A percentile compares a stretch with the other conserved stretches of the same genome.
Conservation (phyloP, 106 monocot species). For the Platanthera zijinensis region DNA sequence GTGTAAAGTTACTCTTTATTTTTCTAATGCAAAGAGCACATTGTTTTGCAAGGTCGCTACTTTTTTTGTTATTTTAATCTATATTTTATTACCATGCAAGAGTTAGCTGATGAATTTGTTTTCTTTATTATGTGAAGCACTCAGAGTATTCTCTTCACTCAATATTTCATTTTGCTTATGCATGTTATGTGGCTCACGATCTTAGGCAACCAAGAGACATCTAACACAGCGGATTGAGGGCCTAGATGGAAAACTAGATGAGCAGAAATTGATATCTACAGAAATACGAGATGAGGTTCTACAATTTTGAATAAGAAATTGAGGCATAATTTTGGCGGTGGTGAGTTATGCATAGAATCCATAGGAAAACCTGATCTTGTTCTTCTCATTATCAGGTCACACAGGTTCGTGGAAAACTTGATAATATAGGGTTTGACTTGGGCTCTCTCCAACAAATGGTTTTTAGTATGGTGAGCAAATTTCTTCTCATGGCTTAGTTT, state of each 20-base stretch:
- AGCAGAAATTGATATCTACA: slow-evolving; percentile 18
- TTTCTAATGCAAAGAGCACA: background rate
- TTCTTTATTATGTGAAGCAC: background rate
- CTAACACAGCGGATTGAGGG: slow-evolving; percentile 26
- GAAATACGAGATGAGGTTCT: slow-evolving; percentile 23
- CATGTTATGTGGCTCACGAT: slow-evolving; percentile 1
- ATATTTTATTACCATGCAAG: background rate
- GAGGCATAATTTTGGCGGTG: too few species aligned
- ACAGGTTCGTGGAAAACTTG: slow-evolving; percentile 16
- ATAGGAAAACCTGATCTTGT: background rate
- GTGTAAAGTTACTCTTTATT: background rate
- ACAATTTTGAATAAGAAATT: too few species aligned
- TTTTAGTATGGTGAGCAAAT: slow-evolving; percentile 13
- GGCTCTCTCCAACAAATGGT: slow-evolving; percentile 14
- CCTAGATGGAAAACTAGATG: slow-evolving; percentile 28
- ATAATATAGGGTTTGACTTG: slow-evolving; percentile 16
- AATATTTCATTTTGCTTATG: background rate
- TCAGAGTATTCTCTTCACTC: background rate
- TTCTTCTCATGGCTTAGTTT: background rate
- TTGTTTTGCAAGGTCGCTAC: background rate
- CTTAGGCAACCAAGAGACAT: slow-evolving; percentile 24
- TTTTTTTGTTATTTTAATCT: background rate
- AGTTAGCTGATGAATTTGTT: background rate
- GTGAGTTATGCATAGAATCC: background rate
- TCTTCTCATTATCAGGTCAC: slow-evolving; percentile 11